Conservation (phyloP, 768 basidiomycete species). For the Piloderma croceum region DNA sequence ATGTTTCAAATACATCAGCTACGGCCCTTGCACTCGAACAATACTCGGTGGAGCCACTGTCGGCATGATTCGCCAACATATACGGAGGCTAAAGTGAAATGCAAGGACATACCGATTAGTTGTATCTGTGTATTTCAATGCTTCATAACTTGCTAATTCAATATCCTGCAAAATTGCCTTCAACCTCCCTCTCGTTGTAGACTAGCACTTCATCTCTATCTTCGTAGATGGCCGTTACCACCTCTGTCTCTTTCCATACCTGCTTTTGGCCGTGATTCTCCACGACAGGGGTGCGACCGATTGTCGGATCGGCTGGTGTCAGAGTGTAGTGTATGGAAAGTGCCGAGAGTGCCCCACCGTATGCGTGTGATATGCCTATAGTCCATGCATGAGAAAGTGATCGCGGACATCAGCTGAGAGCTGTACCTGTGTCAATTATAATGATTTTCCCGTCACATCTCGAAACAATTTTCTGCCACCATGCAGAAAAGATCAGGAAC, state of each 20-base stretch:
- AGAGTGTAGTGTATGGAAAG: slow-evolving; percentile 83
- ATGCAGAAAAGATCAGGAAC: not conserved
- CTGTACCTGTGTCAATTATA: slow-evolving; percentile 86
- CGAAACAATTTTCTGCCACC: slow-evolving; percentile 62
- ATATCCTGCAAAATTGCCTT: not conserved
- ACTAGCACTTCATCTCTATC: slow-evolving; percentile 26
- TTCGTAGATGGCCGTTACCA: slow-evolving; percentile 30
- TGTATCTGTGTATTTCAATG: too few species aligned
- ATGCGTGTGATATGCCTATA: slow-evolving; percentile 88
- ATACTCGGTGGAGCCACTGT: too few species aligned
- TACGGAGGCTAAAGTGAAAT: too few species aligned
- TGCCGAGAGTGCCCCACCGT: slow-evolving; percentile 89
- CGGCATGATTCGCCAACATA: too few species aligned
- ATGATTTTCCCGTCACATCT: slow-evolving; percentile 90
- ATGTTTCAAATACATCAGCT: too few species aligned
- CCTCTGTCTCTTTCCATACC: slow-evolving; percentile 30
- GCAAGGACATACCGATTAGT: too few species aligned
- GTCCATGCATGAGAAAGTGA: not conserved
- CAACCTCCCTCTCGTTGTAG: slow-evolving; percentile 17
- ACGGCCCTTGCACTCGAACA: too few species aligned
- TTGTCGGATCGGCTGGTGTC: slow-evolving; percentile 53
- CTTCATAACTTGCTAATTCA: too few species aligned
- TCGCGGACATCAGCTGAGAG: not conserved
- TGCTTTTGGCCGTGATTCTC: too few species aligned
- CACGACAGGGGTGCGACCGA: not conserved